These are phyloP conservation scores for Vitis hybrid DNA, from an alignment of 177 flowering plant species.

Conservation along the genomic window DNA sequence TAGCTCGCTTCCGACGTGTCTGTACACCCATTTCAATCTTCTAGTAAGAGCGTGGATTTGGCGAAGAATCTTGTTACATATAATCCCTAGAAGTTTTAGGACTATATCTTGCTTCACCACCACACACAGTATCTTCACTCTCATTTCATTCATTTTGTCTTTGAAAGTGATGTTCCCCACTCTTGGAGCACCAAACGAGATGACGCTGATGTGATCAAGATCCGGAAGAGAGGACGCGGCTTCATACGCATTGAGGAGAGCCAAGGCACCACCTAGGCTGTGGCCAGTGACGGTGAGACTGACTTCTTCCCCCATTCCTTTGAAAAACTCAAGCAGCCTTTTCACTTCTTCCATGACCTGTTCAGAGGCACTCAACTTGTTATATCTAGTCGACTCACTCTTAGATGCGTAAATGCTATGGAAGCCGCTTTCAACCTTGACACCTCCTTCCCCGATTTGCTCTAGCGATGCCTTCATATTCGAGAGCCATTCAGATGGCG, in stretches of 20 bases:
- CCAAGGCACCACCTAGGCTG: slow-evolving; percentile 53
- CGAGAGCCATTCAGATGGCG: slow-evolving; percentile 44
- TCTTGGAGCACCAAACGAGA: slow-evolving; percentile 47
- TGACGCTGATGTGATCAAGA: slow-evolving; percentile 20
- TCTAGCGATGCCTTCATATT: slow-evolving; percentile 28
- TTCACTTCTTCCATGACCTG: too few relatives aligned
- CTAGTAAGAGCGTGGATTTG: slow-evolving; percentile 28
- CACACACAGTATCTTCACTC: slow-evolving; percentile 38
- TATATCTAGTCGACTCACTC: slow-evolving; percentile 29
- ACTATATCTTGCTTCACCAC: slow-evolving; percentile 41
- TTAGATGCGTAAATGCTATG: slow-evolving; percentile 37
- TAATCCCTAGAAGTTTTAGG: slow-evolving; percentile 37
- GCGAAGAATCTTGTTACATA: slow-evolving; percentile 28
- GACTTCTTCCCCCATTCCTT: slow-evolving; percentile 30
- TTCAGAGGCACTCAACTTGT: slow-evolving; percentile 24
- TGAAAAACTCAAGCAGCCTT: not conserved
- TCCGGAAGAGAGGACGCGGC: slow-evolving; percentile 24
- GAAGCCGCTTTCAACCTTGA: slow-evolving; percentile 51
- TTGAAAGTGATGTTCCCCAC: slow-evolving; percentile 45
- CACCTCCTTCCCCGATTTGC: slow-evolving; percentile 29
- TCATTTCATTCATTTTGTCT: slow-evolving; percentile 29
- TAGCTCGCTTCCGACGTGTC: slow-evolving; percentile 45
- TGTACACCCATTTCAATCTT: slow-evolving; percentile 36
- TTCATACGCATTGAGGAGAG: slow-evolving; percentile 44
- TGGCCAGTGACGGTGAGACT: slow-evolving; percentile 57